Evolutionary conservation across 2,329 filamentous ascomycete species (phyloP), one percentile per base, ranked within the genome.

Genomic region (Erysiphe pulchra): DNA sequence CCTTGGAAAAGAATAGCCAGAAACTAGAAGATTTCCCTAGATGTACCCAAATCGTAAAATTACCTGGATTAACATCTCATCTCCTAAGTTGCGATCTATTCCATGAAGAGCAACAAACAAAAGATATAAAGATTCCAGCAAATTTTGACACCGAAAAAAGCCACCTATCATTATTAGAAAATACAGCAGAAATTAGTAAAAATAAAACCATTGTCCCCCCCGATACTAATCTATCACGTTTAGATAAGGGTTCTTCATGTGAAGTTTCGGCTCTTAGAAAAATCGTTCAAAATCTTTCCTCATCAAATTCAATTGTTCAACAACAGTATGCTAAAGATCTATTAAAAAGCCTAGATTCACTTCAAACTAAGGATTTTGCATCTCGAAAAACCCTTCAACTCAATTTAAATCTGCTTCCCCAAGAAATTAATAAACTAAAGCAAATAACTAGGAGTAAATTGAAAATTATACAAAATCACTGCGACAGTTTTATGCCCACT

Each of bases 281-380:
- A 10, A 63, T 66, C 32, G 52, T 65, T 11, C 36, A 49, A 7
- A 33, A 41, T 0, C 50, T 65, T 8, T 45, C 48, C 1, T 46
- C 50, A 6, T 61, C 59, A 13, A 46, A 51, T 8, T 61, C 60
- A 6, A 18, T 45, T 1, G 58, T 67, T 0, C 57, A 63, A 4
- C 54, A 55, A 33, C 55, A 53, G 1, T 67, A 69, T 50, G 61
- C 59, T 0, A 47, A 53, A 8, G 62, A 63, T 45, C 49, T 65
- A 16, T 45, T 52, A 2, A 47, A 55, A 6, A 64, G 62, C 46
- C 50, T 63, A 24, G 33, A 50, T 8, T 56, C 60, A 6, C 52
- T 65, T 14, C 17, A 46, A 13, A 17, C 30, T 12, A 31, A 32
- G 17, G 17, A 30, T 12, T 18, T 31, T 33, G 6, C 17, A 33